These are phyloP conservation scores for Xylariaceae sp. DNA, from an alignment of 2,329 filamentous ascomycete genomes.

Conservation along the genomic window DNA sequence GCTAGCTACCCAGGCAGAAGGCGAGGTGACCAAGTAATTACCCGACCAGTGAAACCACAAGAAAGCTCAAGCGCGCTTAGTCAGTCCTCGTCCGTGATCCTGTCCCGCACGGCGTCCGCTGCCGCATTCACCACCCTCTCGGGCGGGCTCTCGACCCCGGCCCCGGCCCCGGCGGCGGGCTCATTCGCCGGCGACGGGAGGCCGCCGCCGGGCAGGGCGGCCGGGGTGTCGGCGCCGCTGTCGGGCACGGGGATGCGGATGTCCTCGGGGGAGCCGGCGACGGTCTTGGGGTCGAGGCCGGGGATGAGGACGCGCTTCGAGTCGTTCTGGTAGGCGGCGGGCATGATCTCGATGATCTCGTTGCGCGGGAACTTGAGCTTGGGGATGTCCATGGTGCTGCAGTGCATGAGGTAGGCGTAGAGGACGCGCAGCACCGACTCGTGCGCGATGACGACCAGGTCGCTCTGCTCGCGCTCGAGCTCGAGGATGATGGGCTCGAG, in stretches of 20 bases:
- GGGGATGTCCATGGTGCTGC: constrained; percentile 90
- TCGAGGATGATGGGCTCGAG: constrained; percentile 97
- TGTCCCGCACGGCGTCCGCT: constrained; percentile 24
- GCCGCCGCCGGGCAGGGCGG: constrained; percentile 38
- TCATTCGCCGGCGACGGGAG: constrained; percentile 39
- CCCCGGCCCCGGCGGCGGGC: constrained; percentile 20
- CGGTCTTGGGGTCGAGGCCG: constrained; percentile 54
- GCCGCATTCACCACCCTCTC: constrained; percentile 24
- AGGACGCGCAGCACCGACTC: constrained; percentile 95
- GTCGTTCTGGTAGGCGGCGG: constrained; percentile 94
- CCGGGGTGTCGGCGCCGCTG: constrained; percentile 31
- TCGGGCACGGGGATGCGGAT: constrained; percentile 67
- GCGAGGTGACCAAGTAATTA: too few relatives aligned
- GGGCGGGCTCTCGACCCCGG: constrained; percentile 19
- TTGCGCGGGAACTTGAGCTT: constrained; percentile 88
- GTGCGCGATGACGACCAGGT: constrained; percentile 96
- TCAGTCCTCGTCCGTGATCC: constrained; percentile 26
- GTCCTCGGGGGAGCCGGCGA: constrained; percentile 73
- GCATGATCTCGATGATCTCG: constrained; percentile 98
- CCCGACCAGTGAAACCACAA: too few relatives aligned
- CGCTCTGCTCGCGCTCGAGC: constrained; percentile 91
- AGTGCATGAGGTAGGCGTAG: constrained; percentile 98
- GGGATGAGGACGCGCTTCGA: constrained; percentile 86
- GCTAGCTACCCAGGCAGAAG: too few relatives aligned
- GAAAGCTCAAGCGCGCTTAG: too few relatives aligned